These are phyloP conservation scores for Knoxia roxburghii DNA, from an alignment of 257 asterid species.

Conservation along the genomic window DNA sequence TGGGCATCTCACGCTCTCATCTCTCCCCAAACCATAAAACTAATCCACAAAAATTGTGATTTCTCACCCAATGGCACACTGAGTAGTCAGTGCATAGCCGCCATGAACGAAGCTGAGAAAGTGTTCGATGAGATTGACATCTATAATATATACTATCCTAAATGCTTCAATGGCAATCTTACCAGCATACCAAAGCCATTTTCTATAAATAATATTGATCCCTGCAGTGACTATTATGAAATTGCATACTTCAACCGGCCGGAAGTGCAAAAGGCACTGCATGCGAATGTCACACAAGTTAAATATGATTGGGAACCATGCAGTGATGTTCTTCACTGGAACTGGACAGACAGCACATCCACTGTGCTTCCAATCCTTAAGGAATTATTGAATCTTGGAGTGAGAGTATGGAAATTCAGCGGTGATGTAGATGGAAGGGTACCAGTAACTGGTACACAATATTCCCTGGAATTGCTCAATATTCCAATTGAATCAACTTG, in stretches of 20 bases:
- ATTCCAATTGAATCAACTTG: conserved; percentile 35
- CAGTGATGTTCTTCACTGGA: conserved; percentile 45
- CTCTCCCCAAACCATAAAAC: conserved; percentile 33
- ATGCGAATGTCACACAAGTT: conserved; percentile 72
- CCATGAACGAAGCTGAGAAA: conserved; percentile 16
- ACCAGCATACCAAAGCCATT: conserved; percentile 45
- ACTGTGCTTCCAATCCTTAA: conserved; percentile 53
- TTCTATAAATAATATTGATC: conserved; percentile 34
- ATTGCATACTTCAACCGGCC: conserved; percentile 55
- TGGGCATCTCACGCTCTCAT: conserved; percentile 63
- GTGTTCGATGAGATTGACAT: conserved; percentile 27
- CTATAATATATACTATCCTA: conserved; percentile 62
- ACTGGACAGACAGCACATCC: conserved; percentile 55
- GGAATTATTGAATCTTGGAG: conserved; percentile 49
- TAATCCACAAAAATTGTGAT: conserved; percentile 39
- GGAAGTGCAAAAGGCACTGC: conserved; percentile 68
- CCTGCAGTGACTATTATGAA: conserved; percentile 63
- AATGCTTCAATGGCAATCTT: conserved; percentile 37
- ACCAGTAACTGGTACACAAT: conserved; percentile 65
- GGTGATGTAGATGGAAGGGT: conserved; percentile 72
- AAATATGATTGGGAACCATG: conserved; percentile 60
- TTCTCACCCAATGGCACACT: conserved; percentile 28
- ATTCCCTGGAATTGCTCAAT: conserved; percentile 44
- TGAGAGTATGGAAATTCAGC: conserved; percentile 80
- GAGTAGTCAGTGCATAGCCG: conserved; percentile 21